phyloP scores from a whole-genome alignment of 805 yeast species.

The Jamesozyma hellenica region DNA sequence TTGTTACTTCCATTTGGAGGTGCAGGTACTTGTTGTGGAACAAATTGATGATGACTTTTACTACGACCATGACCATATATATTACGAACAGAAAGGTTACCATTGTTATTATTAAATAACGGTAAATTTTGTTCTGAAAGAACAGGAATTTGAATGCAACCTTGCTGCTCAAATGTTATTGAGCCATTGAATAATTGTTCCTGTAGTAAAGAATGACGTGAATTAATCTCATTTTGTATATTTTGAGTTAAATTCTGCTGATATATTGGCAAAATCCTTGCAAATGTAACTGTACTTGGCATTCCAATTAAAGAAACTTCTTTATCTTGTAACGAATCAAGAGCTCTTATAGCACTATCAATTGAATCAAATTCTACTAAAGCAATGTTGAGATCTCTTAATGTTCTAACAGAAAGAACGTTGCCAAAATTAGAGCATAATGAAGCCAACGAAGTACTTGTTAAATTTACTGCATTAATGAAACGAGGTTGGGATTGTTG shows the following conservation, averaged over 20 bases:
- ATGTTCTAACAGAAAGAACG: slow-evolving; percentile 50
- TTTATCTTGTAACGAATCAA: slow-evolving; percentile 69
- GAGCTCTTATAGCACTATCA: slow-evolving; percentile 71
- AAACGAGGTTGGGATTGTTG: slow-evolving; percentile 41
- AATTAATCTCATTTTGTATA: slow-evolving; percentile 1
- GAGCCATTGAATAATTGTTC: slow-evolving; percentile 27
- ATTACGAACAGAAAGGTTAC: slow-evolving; percentile 3
- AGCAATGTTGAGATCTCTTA: slow-evolving; percentile 40
- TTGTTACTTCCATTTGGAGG: not conserved
- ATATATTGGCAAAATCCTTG: slow-evolving; percentile 44
- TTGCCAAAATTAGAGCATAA: slow-evolving; percentile 54
- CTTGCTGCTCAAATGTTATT: slow-evolving; percentile 24
- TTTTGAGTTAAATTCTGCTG: slow-evolving; percentile 11
- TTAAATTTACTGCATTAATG: slow-evolving; percentile 35
- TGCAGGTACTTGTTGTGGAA: not conserved
- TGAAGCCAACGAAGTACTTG: slow-evolving; percentile 42
- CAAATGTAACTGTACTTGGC: slow-evolving; percentile 71
- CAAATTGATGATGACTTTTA: not conserved
- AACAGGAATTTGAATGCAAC: slow-evolving; percentile 23
- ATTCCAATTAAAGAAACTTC: slow-evolving; percentile 67
- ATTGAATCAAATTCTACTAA: slow-evolving; percentile 63
- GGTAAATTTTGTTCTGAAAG: slow-evolving; percentile 6
- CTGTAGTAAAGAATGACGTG: slow-evolving; percentile 22
- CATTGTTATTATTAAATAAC: slow-evolving; percentile 4
- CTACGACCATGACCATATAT: not conserved